These are phyloP conservation scores for Sclerotinia sclerotiorum DNA, from an alignment of 2,329 filamentous ascomycete species.

Conservation along the genomic window DNA sequence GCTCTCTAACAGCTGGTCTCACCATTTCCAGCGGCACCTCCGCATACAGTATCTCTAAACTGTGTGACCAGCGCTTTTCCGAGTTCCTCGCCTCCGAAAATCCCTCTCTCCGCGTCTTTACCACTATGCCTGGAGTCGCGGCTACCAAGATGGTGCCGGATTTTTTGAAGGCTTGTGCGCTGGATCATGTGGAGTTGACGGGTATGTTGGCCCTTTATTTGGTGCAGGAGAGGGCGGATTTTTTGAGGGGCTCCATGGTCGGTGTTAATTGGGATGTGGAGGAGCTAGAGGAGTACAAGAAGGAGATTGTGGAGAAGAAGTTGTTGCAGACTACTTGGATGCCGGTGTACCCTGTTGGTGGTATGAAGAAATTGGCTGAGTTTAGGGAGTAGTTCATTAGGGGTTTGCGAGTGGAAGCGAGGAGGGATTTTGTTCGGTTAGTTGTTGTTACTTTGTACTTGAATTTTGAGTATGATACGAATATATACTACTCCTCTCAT, in stretches of 20 bases:
- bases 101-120: constrained; percentile 44
- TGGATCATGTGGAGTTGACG: constrained; percentile 39
- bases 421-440: neutral
- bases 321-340: constrained; percentile 27
- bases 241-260: constrained; percentile 35
- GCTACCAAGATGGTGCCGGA: constrained; percentile 45
- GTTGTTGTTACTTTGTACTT: neutral
- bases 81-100: constrained; percentile 43
- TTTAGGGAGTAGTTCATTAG: neutral
- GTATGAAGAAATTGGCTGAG: constrained; percentile 2
- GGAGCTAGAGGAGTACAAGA: constrained; percentile 38
- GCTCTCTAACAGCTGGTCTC: neutral
- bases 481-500: neutral
- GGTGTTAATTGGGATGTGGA: constrained; percentile 43
- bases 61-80: constrained; percentile 4
- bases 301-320: constrained; percentile 37
- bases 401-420: neutral
- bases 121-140: constrained; percentile 50
- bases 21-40: neutral
- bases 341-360: neutral
- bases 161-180: constrained; percentile 40
- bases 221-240: constrained; percentile 39
- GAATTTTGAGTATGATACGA: neutral
- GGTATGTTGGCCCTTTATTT: constrained; percentile 41
- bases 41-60: constrained; percentile 9